Conservation (phyloP, 306 rosid genomes). For the Canavalia ensiformis region DNA sequence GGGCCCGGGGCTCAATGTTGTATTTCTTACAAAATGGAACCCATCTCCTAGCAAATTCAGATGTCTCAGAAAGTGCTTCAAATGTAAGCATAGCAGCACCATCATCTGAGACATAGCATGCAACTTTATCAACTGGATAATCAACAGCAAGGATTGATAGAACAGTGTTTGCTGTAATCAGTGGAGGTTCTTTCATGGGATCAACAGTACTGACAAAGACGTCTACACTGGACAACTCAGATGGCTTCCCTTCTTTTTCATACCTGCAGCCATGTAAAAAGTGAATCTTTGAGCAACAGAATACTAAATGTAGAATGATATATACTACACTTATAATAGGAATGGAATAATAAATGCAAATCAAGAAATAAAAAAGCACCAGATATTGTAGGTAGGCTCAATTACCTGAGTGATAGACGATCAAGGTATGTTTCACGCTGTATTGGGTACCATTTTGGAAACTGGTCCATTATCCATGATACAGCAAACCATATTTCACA, state of each 20-base stretch:
- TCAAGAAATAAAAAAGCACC: slow-evolving; percentile 18
- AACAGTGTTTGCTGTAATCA: slow-evolving; percentile 95
- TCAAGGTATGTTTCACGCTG: slow-evolving; percentile 96
- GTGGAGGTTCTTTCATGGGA: slow-evolving; percentile 96
- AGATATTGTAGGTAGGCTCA: slow-evolving; percentile 5
- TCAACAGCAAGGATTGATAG: slow-evolving; percentile 93
- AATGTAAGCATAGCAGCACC: slow-evolving; percentile 99
- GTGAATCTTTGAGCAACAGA: slow-evolving; percentile 39
- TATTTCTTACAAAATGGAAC: slow-evolving; percentile 86
- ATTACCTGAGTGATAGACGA: slow-evolving; percentile 85
- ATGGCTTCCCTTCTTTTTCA: slow-evolving; percentile 96
- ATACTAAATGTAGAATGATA: slow-evolving; percentile 24
- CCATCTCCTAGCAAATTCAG: slow-evolving; percentile 95
- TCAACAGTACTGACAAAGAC: slow-evolving; percentile 97
- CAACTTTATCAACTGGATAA: slow-evolving; percentile 93
- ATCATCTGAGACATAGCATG: slow-evolving; percentile 98
- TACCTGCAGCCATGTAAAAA: slow-evolving; percentile 68
- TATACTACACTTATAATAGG: not conserved
- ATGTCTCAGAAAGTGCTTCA: slow-evolving; percentile 97
- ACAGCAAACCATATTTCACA: slow-evolving; percentile 99
- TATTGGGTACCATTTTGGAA: slow-evolving; percentile 97
- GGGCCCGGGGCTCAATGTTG: slow-evolving; percentile 92
- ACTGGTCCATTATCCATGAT: slow-evolving; percentile 97
- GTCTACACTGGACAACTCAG: slow-evolving; percentile 77
- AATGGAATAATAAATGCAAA: not conserved